Conservation (phyloP, 768 basidiomycete genomes). For the Ephemerocybe angulata region DNA sequence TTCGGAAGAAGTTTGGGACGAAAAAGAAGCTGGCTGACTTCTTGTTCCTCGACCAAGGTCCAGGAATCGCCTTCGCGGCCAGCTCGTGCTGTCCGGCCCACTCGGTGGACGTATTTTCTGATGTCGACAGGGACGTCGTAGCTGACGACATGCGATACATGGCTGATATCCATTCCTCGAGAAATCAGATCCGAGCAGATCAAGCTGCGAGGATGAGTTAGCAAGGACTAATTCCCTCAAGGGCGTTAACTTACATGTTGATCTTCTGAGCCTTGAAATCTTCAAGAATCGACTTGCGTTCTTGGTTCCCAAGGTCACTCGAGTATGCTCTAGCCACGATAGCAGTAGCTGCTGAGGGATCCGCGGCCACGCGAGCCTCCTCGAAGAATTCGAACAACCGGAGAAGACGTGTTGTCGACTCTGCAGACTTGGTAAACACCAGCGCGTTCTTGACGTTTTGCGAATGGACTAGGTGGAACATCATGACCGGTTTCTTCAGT, state of each 20-base stretch:
- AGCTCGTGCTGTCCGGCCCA: slow-evolving; percentile 93
- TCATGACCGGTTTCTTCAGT: slow-evolving; percentile 79
- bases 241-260: slow-evolving; percentile 59
- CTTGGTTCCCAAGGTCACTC: slow-evolving; percentile 69
- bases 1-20: not conserved
- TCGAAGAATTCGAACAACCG: slow-evolving; percentile 81
- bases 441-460: slow-evolving; percentile 64
- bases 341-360: slow-evolving; percentile 17
- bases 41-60: slow-evolving; percentile 94
- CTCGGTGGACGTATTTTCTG: slow-evolving; percentile 96
- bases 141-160: slow-evolving; percentile 89
- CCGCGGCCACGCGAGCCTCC: slow-evolving; percentile 30
- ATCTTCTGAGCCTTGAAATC: slow-evolving; percentile 79
- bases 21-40: slow-evolving; percentile 40
- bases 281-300: slow-evolving; percentile 74
- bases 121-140: slow-evolving; percentile 98
- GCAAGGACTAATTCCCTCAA: no score
- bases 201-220: slow-evolving; percentile 68
- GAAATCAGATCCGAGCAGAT: slow-evolving; percentile 97
- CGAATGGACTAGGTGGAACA: slow-evolving; percentile 80
- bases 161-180: slow-evolving; percentile 91
- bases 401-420: slow-evolving; percentile 81
- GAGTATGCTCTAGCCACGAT: slow-evolving; percentile 73
- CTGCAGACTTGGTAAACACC: slow-evolving; percentile 96
- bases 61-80: slow-evolving; percentile 87